phyloP scores from a whole-genome alignment of 1,284 basidiomycete species.

The Trichosporon inkin region DNA sequence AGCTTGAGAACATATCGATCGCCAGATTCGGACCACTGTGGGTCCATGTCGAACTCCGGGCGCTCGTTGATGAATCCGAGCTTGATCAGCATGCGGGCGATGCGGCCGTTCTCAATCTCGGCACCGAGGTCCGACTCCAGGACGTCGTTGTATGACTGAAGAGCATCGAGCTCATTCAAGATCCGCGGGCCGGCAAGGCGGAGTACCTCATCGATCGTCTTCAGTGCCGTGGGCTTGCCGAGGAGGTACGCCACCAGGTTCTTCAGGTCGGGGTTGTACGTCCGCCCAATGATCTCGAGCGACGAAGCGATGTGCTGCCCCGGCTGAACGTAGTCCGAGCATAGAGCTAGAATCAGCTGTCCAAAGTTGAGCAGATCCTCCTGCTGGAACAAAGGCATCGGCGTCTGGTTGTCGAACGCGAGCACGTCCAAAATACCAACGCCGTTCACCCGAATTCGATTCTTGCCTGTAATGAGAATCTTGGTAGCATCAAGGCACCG shows the following conservation, averaged over 20 bases:
- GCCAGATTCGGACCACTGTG: constrained; percentile 96
- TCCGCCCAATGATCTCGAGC: constrained; percentile 67
- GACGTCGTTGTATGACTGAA: constrained; percentile 72
- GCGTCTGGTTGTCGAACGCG: constrained; percentile 65
- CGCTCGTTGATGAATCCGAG: constrained; percentile 98
- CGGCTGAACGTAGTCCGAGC: constrained; percentile 55
- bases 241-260: constrained; percentile 73
- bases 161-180: constrained; percentile 76
- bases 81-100: constrained; percentile 89
- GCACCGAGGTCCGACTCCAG: constrained; percentile 79
- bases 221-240: constrained; percentile 60
- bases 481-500: constrained; percentile 82
- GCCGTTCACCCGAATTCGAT: constrained; percentile 75
- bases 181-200: constrained; percentile 72
- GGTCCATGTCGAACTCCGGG: constrained; percentile 94
- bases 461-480: constrained; percentile 82
- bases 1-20: constrained; percentile 97
- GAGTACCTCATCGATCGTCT: constrained; percentile 74
- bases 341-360: constrained; percentile 74
- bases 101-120: constrained; percentile 92
- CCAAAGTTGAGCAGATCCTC: constrained; percentile 88
- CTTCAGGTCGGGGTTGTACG: constrained; percentile 79
- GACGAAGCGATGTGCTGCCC: constrained; percentile 61
- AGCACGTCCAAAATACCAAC: constrained; percentile 83
- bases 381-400: constrained; percentile 60